These are phyloP conservation scores for Saussurea involucrata DNA, from an alignment of 129 eudicot species.

Conservation along the genomic window DNA sequence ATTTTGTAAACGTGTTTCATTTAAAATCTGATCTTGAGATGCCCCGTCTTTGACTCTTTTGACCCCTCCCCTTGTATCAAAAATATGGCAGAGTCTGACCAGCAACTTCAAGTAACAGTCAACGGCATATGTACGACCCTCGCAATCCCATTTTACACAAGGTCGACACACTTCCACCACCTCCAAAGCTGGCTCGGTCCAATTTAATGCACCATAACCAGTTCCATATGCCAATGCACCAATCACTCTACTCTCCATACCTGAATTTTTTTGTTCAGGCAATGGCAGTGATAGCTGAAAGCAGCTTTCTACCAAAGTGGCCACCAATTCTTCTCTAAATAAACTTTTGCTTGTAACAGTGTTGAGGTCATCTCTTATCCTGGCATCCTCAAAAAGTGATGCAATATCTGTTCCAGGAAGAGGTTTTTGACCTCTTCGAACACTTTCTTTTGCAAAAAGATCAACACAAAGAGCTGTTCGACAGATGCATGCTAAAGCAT, in stretches of 20 bases:
- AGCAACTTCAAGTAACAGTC: constrained; percentile 94
- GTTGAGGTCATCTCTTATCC: constrained; percentile 82
- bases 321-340: constrained; percentile 95
- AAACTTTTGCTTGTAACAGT: constrained; percentile 80
- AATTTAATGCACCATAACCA: constrained; percentile 97
- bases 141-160: constrained; percentile 97
- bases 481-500: constrained; percentile 95
- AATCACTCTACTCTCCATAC: constrained; percentile 96
- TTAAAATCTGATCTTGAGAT: constrained; percentile 95
- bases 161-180: constrained; percentile 99
- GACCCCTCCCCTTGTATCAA: constrained; percentile 97
- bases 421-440: constrained; percentile 95
- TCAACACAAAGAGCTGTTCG: constrained; percentile 97
- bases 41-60: constrained; percentile 97
- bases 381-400: constrained; percentile 84
- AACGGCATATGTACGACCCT: constrained; percentile 96
- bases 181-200: constrained; percentile 97
- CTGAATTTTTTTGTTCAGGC: constrained; percentile 90
- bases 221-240: constrained; percentile 99
- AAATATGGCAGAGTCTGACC: constrained; percentile 95
- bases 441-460: constrained; percentile 93
- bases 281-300: constrained; percentile 91
- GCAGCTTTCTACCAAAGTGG: constrained; percentile 95
- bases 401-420: constrained; percentile 94
- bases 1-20: constrained; percentile 88